phyloP scores from a whole-genome alignment of 768 basidiomycete species.

The Amanita thiersii region DNA sequence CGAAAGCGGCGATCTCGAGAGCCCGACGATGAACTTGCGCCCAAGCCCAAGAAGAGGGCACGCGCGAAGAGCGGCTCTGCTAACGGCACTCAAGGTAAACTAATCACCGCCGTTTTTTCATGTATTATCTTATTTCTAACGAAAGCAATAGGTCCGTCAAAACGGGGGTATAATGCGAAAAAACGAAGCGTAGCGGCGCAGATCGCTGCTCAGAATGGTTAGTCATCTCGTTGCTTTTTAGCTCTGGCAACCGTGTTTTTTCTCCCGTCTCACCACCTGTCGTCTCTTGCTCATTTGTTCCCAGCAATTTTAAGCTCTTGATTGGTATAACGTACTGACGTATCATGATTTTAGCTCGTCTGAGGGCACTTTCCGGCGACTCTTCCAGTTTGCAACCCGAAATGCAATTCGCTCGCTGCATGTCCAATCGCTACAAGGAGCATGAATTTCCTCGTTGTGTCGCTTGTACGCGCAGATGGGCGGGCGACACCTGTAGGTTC shows the following conservation, averaged over 20 bases:
- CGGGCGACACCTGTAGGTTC: slow-evolving; percentile 81
- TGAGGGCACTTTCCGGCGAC: slow-evolving; percentile 13
- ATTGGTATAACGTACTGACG: slow-evolving; percentile 7
- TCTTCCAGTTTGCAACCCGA: slow-evolving; percentile 42
- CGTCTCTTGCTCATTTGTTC: slow-evolving; percentile 32
- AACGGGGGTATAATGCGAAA: slow-evolving; percentile 64
- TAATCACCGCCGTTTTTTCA: slow-evolving; percentile 1
- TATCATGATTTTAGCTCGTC: slow-evolving; percentile 10
- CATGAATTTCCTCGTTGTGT: slow-evolving; percentile 77
- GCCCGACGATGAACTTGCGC: slow-evolving; percentile 29
- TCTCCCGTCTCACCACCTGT: slow-evolving; percentile 3
- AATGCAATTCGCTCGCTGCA: slow-evolving; percentile 73
- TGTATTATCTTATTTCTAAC: slow-evolving; percentile 1
- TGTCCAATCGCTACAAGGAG: slow-evolving; percentile 70
- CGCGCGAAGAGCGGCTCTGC: slow-evolving; percentile 6
- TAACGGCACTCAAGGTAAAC: slow-evolving; percentile 9
- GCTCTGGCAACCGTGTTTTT: slow-evolving; percentile 6
- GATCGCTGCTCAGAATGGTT: slow-evolving; percentile 59
- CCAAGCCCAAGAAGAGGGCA: slow-evolving; percentile 23
- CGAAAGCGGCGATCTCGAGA: slow-evolving; percentile 12
- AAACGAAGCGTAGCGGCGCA: slow-evolving; percentile 67
- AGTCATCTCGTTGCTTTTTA: slow-evolving; percentile 12
- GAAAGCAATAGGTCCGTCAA: slow-evolving; percentile 30
- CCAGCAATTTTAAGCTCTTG: slow-evolving; percentile 24
- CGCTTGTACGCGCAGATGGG: slow-evolving; percentile 81